Conservation (phyloP, 345 rosid genomes). For the Ricinus communis region DNA sequence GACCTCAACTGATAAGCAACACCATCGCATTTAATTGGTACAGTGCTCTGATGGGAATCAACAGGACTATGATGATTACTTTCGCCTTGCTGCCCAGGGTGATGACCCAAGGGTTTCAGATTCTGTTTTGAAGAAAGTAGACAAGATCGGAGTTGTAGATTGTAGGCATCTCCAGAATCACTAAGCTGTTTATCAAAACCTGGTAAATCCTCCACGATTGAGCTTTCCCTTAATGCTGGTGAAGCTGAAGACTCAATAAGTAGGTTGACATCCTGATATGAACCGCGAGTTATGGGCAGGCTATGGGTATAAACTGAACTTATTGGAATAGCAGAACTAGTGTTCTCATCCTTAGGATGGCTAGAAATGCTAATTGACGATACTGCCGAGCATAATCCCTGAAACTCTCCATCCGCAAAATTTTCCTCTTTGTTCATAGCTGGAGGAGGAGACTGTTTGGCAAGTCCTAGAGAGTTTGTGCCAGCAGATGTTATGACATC, state of each 20-base stretch:
- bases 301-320: conserved; percentile 16
- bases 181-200: conserved; percentile 40
- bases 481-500: neutral
- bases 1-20: conserved; percentile 3
- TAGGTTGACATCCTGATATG: conserved; percentile 19
- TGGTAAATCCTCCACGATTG: conserved; percentile 26
- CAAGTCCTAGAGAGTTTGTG: conserved; percentile 10
- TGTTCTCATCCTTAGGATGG: conserved; percentile 18
- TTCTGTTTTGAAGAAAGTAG: conserved; percentile 11
- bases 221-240: conserved; percentile 28
- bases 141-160: conserved; percentile 18
- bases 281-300: conserved; percentile 12
- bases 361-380: conserved; percentile 19
- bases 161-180: conserved; percentile 24
- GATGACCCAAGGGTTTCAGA: neutral
- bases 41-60: conserved; percentile 2
- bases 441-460: conserved; percentile 1
- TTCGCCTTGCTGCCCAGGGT: conserved; percentile 14
- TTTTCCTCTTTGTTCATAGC: conserved; percentile 18
- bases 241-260: conserved; percentile 33
- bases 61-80: neutral
- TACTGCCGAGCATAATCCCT: conserved; percentile 24
- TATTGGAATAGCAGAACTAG: conserved; percentile 5
- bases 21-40: neutral
- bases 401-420: conserved; percentile 17